These are phyloP conservation scores for Polytrichum commune DNA, from an alignment of 225 moss, liverwort and hornwort species.

Conservation along the genomic window DNA sequence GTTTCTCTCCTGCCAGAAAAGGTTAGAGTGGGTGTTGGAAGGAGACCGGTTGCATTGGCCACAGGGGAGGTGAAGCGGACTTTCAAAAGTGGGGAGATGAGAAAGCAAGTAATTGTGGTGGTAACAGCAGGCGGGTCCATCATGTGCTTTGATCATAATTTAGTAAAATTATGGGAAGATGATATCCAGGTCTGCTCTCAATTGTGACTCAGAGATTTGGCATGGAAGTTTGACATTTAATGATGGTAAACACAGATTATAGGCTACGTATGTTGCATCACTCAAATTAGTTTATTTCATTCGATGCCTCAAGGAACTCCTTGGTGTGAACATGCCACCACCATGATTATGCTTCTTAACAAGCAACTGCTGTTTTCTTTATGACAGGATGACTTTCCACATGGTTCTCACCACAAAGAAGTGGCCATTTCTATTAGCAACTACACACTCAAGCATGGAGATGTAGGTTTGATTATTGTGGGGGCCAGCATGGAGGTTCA, in stretches of 20 bases:
- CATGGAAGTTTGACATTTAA: too few relatives aligned
- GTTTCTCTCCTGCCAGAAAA: constrained; percentile 84
- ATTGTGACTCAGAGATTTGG: too few relatives aligned
- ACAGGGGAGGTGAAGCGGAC: constrained; percentile 62
- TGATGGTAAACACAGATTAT: too few relatives aligned
- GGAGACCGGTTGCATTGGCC: constrained; percentile 89
- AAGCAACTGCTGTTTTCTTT: constrained; percentile 1
- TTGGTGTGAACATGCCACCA: too few relatives aligned
- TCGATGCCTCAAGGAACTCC: too few relatives aligned
- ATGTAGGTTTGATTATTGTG: constrained; percentile 80
- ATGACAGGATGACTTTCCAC: constrained; percentile 71
- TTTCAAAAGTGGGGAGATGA: constrained; percentile 45
- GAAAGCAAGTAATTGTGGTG: constrained; percentile 84
- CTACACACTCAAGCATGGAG: constrained; percentile 82
- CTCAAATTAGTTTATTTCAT: too few relatives aligned
- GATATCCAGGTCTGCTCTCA: constrained; percentile 58
- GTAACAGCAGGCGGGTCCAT: constrained; percentile 90
- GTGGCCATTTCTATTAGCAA: constrained; percentile 80
- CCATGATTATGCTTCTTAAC: constrained; percentile 2
- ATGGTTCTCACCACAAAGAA: constrained; percentile 88
- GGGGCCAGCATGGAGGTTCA: constrained; percentile 95
- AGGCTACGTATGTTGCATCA: too few relatives aligned
- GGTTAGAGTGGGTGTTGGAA: constrained; percentile 76
- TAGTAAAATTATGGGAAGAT: constrained; percentile 85
- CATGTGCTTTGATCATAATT: constrained; percentile 92